Percentiles rank a stretch among this genome's conserved stretches.
Conservation (phyloP, 2,329 filamentous ascomycete species). For the Aspergillus sp. region DNA sequence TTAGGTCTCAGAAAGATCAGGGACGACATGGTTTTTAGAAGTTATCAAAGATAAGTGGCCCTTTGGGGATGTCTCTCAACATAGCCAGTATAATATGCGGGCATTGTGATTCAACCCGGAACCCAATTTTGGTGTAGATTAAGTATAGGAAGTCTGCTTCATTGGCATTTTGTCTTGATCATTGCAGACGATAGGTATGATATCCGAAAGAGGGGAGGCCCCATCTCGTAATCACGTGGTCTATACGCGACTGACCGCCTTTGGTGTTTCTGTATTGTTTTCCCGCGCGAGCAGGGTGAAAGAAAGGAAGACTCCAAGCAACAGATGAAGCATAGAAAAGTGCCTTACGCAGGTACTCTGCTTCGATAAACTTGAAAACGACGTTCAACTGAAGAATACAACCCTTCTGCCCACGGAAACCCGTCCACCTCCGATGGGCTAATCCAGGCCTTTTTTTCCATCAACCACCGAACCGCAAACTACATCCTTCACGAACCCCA, state of each 20-base stretch:
- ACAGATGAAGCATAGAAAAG: too few relatives aligned
- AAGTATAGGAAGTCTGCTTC: too few relatives aligned
- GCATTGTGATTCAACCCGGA: constrained; percentile 2
- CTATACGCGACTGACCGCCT: constrained; percentile 8
- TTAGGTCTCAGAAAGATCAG: background rate
- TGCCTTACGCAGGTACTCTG: too few relatives aligned
- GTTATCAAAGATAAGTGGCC: constrained; percentile 12
- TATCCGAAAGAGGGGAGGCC: background rate
- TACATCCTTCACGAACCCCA: background rate
- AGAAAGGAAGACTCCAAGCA: background rate
- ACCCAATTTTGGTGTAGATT: too few relatives aligned
- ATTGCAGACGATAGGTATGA: background rate
- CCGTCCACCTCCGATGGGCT: background rate
- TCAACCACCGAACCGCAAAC: background rate
- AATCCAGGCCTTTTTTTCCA: background rate
- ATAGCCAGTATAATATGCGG: background rate
- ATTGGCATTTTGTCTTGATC: too few relatives aligned
- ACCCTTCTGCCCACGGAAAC: too few relatives aligned
- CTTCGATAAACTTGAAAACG: too few relatives aligned
- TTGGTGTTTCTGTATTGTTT: constrained; percentile 1
- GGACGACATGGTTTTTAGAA: constrained; percentile 21
- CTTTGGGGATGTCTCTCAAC: constrained; percentile 14
- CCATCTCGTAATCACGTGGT: background rate
- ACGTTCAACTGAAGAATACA: too few relatives aligned
- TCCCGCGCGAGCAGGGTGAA: background rate